These are phyloP conservation scores for Neurospora sp. DNA, from an alignment of 495 filamentous ascomycete genomes.

Conservation along the genomic window DNA sequence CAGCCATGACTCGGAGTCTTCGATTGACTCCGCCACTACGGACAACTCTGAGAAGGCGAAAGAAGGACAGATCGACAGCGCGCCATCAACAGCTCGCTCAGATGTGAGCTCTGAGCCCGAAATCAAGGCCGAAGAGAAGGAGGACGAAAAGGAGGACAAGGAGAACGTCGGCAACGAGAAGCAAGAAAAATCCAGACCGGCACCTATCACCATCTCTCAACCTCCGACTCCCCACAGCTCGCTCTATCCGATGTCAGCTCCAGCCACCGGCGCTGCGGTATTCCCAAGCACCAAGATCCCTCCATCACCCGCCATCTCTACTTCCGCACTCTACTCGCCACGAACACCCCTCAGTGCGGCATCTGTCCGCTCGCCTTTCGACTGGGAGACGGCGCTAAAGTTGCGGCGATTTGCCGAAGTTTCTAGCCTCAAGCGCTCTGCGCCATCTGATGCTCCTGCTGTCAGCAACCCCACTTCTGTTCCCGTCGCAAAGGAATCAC, in stretches of 20 bases:
- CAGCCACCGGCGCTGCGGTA: constrained; percentile 35
- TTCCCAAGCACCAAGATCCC: constrained; percentile 49
- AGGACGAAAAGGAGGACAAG: constrained; percentile 11
- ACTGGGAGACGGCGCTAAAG: constrained; percentile 51
- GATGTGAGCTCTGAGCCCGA: constrained; percentile 48
- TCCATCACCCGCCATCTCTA: constrained; percentile 48
- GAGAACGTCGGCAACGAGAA: constrained; percentile 4
- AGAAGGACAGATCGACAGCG: constrained; percentile 30
- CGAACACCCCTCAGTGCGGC: constrained; percentile 42
- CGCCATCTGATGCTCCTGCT: constrained; percentile 1
- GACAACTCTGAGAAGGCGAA: constrained; percentile 27
- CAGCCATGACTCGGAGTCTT: constrained; percentile 17
- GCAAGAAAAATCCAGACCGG: constrained; percentile 13
- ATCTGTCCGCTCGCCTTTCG: constrained; percentile 47
- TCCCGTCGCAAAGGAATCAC: constrained; percentile 30
- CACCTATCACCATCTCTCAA: constrained; percentile 20
- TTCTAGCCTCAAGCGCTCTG: constrained; percentile 16
- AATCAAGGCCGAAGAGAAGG: constrained; percentile 15
- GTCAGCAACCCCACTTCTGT: neutral
- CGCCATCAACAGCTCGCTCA: constrained; percentile 45
- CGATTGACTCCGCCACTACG: constrained; percentile 12
- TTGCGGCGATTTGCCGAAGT: constrained; percentile 37
- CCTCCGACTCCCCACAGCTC: constrained; percentile 35
- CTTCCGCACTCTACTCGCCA: constrained; percentile 30
- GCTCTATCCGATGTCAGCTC: constrained; percentile 47